Evolutionary conservation across 768 basidiomycete genomes (phyloP).

Genomic region (Podaxis sp.): DNA sequence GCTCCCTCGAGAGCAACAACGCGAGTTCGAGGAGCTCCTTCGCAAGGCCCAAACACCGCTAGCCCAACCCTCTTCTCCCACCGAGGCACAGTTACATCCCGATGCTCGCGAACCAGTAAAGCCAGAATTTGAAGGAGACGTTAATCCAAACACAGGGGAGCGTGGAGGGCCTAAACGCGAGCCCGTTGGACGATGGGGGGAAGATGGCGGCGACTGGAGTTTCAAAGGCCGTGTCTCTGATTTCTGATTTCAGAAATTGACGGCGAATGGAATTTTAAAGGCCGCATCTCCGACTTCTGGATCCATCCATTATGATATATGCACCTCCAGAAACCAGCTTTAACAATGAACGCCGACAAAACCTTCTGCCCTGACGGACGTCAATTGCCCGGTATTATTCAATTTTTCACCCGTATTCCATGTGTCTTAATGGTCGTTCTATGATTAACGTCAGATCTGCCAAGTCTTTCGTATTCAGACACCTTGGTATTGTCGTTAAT

Average conservation of each 20-base stretch:
- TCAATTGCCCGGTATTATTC: no score
- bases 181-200: constrained; percentile 60
- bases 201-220: constrained; percentile 77
- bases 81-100: constrained; percentile 53
- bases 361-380: no score
- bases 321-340: no score
- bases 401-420: no score
- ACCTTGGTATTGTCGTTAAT: no score
- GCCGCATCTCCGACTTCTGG: constrained; percentile 85
- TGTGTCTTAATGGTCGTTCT: no score
- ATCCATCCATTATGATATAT: neutral
- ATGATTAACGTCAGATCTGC: no score
- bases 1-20: constrained; percentile 70
- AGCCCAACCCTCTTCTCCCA: constrained; percentile 22
- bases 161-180: constrained; percentile 84
- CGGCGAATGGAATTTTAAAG: constrained; percentile 91
- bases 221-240: constrained; percentile 87
- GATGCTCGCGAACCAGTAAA: constrained; percentile 57
- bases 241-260: constrained; percentile 50
- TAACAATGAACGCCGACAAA: no score
- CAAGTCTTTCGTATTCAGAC: no score
- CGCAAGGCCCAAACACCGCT: constrained; percentile 51
- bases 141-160: constrained; percentile 82
- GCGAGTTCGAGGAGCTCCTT: constrained; percentile 83
- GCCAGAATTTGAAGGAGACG: constrained; percentile 75